phyloP scores from a whole-genome alignment of 345 rosid genomes.

The Abelmoschus esculentus region DNA sequence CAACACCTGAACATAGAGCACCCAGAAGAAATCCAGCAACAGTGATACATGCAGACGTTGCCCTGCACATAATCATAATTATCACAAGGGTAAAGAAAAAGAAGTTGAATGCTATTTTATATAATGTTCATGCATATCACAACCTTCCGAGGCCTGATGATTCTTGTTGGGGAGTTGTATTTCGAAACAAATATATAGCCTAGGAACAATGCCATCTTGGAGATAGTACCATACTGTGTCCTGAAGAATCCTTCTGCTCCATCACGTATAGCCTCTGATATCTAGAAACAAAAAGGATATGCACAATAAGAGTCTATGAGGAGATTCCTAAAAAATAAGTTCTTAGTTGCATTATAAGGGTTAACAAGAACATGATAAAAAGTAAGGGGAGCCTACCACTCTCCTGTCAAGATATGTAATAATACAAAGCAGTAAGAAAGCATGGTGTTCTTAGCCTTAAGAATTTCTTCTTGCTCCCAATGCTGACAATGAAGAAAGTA shows the following conservation, averaged over 20 bases:
- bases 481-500: background rate
- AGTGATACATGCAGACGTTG: constrained; percentile 74
- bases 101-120: constrained; percentile 6
- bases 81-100: background rate
- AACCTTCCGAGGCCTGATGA: constrained; percentile 96
- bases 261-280: constrained; percentile 98
- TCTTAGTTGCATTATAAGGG: background rate
- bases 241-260: constrained; percentile 99
- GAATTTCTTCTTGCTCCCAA: background rate
- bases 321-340: background rate
- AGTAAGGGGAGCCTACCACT: background rate
- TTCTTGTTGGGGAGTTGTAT: constrained; percentile 89
- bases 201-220: constrained; percentile 90
- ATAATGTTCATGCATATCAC: constrained; percentile 7
- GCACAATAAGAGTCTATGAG: constrained; percentile 19
- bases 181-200: constrained; percentile 89
- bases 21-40: constrained; percentile 95
- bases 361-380: background rate
- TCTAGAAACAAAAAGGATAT: constrained; percentile 42
- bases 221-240: constrained; percentile 93
- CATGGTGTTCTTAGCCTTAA: background rate
- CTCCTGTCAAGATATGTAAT: too few relatives aligned
- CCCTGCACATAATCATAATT: constrained; percentile 41
- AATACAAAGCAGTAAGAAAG: too few relatives aligned
- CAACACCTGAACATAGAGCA: constrained; percentile 87